Evolutionary conservation across 2,329 filamentous ascomycete species (phyloP).

Genomic region (Colletotrichum falcatum): DNA sequence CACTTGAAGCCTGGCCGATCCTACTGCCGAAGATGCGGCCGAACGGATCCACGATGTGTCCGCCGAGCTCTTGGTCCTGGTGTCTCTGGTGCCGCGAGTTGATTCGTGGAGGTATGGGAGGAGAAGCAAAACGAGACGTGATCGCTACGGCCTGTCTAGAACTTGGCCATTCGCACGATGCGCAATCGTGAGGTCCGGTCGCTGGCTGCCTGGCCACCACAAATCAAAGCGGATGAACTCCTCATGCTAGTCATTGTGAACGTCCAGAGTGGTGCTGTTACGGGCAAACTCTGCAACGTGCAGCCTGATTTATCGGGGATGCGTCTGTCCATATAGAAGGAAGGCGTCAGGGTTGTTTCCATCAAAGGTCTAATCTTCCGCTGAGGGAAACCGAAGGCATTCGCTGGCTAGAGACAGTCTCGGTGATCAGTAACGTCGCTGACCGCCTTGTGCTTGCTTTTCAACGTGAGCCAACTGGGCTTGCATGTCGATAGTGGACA

Average conservation of each 20-base stretch:
- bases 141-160: neutral
- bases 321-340: neutral
- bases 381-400: neutral
- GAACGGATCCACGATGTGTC: neutral
- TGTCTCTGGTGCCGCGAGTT: neutral
- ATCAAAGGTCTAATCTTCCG: neutral
- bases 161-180: neutral
- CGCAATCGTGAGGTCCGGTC: neutral
- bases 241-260: neutral
- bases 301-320: neutral
- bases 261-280: neutral
- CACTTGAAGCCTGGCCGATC: neutral
- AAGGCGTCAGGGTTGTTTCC: neutral
- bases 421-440: conserved; percentile 9
- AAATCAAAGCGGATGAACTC: too few species aligned
- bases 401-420: conserved; percentile 7
- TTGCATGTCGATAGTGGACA: conserved; percentile 24
- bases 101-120: neutral
- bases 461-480: neutral
- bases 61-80: neutral
- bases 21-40: conserved; percentile 2
- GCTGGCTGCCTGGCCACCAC: neutral
- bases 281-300: neutral
- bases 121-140: conserved; percentile 16
- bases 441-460: conserved; percentile 37